These are phyloP conservation scores for Rubroboletus satanas DNA, from an alignment of 768 basidiomycete genomes.

Conservation along the genomic window DNA sequence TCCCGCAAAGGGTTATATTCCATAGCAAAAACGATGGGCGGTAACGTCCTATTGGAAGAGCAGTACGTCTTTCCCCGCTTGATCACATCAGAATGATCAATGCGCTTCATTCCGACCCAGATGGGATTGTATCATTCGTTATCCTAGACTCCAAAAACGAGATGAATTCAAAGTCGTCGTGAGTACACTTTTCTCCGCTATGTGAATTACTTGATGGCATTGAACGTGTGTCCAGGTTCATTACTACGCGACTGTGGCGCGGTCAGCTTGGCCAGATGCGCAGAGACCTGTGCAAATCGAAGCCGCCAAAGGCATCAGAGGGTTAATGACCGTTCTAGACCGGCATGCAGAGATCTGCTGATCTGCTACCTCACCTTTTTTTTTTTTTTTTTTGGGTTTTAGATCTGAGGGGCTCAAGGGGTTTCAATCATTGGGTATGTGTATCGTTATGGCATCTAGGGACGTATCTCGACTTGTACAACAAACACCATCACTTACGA, in stretches of 20 bases:
- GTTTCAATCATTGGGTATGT: constrained; percentile 18
- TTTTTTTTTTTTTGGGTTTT: constrained; percentile 15
- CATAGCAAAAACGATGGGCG: constrained; percentile 33
- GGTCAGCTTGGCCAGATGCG: constrained; percentile 34
- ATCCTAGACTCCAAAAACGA: constrained; percentile 28
- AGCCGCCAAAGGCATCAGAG: constrained; percentile 33
- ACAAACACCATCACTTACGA: constrained; percentile 13
- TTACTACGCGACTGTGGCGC: constrained; percentile 36
- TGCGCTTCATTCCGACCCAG: constrained; percentile 18
- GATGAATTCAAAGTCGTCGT: constrained; percentile 35
- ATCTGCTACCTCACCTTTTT: neutral
- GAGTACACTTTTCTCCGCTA: constrained; percentile 6
- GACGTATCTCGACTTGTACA: constrained; percentile 13
- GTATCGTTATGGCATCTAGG: constrained; percentile 17
- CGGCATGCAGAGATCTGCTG: constrained; percentile 29
- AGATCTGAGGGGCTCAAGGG: constrained; percentile 6
- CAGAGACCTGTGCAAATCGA: constrained; percentile 35
- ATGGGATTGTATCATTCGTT: constrained; percentile 36
- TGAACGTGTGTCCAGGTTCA: constrained; percentile 27
- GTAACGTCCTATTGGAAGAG: constrained; percentile 36
- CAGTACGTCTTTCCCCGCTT: constrained; percentile 26
- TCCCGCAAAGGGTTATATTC: constrained; percentile 33
- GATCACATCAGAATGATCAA: constrained; percentile 18
- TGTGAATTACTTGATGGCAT: constrained; percentile 9
- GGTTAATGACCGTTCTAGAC: constrained; percentile 37